Evolutionary conservation across 1,284 basidiomycete species (phyloP).

Genomic region (Schizophyllum commune): DNA sequence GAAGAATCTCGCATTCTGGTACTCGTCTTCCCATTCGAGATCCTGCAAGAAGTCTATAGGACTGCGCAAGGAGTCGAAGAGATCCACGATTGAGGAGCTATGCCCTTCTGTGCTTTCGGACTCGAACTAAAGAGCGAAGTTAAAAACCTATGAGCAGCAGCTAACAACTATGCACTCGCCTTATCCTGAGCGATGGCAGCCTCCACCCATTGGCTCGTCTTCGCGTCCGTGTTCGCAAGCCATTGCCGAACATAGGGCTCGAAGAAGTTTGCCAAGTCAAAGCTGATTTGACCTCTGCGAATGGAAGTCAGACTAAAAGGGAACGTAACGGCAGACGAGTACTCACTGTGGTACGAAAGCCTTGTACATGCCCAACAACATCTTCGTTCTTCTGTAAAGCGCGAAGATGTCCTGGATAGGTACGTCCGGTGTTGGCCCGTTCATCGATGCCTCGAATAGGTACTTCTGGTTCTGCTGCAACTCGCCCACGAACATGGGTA

Average conservation of each 20-base stretch:
- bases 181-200: conserved; percentile 84
- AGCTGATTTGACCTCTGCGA: conserved; percentile 47
- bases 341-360: conserved; percentile 77
- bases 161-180: conserved; percentile 35
- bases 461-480: conserved; percentile 65
- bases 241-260: conserved; percentile 86
- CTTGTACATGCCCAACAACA: conserved; percentile 67
- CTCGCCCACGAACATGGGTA: conserved; percentile 74
- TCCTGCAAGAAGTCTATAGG: conserved; percentile 86
- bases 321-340: no score
- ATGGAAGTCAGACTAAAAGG: conserved; percentile 8
- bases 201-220: conserved; percentile 92
- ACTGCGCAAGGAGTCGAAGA: conserved; percentile 91
- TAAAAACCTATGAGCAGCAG: not conserved
- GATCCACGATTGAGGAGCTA: conserved; percentile 92
- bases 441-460: conserved; percentile 72
- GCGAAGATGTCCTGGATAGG: conserved; percentile 86
- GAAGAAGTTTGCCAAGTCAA: conserved; percentile 73
- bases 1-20: conserved; percentile 86
- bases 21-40: conserved; percentile 87
- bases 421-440: conserved; percentile 68
- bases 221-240: conserved; percentile 84
- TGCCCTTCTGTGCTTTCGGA: conserved; percentile 80
- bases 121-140: conserved; percentile 53
- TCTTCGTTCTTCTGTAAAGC: conserved; percentile 73